Evolutionary conservation across 371 early-diverging fungal genomes (phyloP).

Genomic region (Mortierella sp.): DNA sequence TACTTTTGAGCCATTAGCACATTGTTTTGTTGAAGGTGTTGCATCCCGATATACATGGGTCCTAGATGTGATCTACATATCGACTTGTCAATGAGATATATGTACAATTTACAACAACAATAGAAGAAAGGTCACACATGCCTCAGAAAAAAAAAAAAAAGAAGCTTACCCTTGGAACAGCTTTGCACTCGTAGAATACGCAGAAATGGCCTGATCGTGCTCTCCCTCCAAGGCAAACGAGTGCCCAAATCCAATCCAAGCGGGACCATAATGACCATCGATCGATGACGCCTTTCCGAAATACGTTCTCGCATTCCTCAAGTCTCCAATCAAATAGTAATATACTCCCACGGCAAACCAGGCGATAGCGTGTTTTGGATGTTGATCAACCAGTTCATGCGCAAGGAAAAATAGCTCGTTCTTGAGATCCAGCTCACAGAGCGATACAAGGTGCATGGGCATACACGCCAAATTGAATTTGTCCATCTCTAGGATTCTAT

Average conservation of each 20-base stretch:
- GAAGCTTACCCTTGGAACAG: conserved; percentile 73
- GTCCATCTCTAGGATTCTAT: conserved; percentile 76
- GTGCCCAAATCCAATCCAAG: conserved; percentile 87
- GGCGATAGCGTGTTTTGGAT: conserved; percentile 62
- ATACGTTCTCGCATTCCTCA: conserved; percentile 71
- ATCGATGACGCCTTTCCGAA: conserved; percentile 72
- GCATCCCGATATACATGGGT: conserved; percentile 80
- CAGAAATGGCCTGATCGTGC: conserved; percentile 82
- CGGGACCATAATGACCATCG: conserved; percentile 73
- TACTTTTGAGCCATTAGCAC: conserved; percentile 68
- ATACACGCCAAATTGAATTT: conserved; percentile 69
- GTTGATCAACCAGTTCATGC: conserved; percentile 69
- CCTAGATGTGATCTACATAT: conserved; percentile 74
- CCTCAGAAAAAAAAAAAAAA: background rate
- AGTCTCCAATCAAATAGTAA: conserved; percentile 70
- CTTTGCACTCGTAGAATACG: conserved; percentile 73
- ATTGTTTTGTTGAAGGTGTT: conserved; percentile 73
- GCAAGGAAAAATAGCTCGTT: conserved; percentile 75
- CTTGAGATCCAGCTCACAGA: conserved; percentile 71
- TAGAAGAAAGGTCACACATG: background rate
- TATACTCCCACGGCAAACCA: conserved; percentile 88
- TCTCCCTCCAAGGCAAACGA: conserved; percentile 82
- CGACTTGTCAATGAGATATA: background rate
- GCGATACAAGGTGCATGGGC: conserved; percentile 71
- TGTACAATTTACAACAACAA: background rate